phyloP scores from a whole-genome alignment of 2,329 filamentous ascomycete species.

The Orbilia oligospora region DNA sequence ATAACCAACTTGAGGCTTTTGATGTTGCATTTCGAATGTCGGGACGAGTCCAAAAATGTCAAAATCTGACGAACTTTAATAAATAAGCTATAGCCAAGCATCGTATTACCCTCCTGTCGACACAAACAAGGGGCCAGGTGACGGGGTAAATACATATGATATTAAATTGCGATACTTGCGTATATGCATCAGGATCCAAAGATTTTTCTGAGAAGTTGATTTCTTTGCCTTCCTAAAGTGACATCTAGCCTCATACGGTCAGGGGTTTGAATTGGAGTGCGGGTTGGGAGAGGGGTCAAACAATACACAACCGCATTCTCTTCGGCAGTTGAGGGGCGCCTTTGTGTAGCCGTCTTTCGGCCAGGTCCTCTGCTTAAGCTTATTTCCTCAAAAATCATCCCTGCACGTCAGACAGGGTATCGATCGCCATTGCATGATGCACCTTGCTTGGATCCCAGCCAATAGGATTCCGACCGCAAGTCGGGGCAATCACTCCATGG shows the following conservation, averaged over 20 bases:
- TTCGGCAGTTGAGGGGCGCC: conserved; percentile 31
- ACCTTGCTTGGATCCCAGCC: neutral
- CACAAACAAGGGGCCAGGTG: neutral
- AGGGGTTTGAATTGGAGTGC: neutral
- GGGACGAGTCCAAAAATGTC: neutral
- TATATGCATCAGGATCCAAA: conserved; percentile 3
- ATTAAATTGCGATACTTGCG: neutral
- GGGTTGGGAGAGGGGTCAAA: neutral
- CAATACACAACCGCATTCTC: neutral
- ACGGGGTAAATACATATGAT: conserved; percentile 14
- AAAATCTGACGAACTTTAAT: conserved; percentile 27
- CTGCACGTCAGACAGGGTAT: conserved; percentile 26
- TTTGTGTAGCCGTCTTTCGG: conserved; percentile 13
- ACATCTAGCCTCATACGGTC: neutral
- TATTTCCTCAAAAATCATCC: conserved; percentile 12
- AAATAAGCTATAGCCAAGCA: conserved; percentile 14
- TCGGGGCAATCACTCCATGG: conserved; percentile 1
- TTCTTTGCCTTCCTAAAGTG: conserved; percentile 5
- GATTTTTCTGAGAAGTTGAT: neutral
- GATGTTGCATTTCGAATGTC: conserved; percentile 10
- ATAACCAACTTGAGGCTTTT: conserved; percentile 4
- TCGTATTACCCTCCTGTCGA: conserved; percentile 11
- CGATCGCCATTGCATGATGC: conserved; percentile 23
- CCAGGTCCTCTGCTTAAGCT: conserved; percentile 13
- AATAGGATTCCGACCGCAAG: conserved; percentile 28